Evolutionary conservation across 1,284 basidiomycete species (phyloP).

Genomic region (Takashimella tepidaria): DNA sequence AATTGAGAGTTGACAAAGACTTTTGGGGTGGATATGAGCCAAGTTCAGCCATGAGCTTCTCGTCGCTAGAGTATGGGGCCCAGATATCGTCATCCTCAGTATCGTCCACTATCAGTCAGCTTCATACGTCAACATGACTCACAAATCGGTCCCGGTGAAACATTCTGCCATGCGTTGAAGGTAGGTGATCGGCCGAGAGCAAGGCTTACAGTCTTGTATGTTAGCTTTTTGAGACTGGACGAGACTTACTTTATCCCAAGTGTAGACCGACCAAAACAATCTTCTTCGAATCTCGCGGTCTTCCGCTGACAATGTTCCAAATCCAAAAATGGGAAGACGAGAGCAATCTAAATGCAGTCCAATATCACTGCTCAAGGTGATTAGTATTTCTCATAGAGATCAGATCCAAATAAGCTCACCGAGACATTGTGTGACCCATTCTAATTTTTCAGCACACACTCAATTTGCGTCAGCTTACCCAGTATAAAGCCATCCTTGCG

Average conservation of each 20-base stretch:
- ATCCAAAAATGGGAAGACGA: slow-evolving; percentile 16
- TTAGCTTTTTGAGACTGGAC: not conserved
- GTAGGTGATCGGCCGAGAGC: slow-evolving; percentile 13
- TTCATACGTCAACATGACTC: not conserved
- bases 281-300: slow-evolving; percentile 14
- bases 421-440: slow-evolving; percentile 4
- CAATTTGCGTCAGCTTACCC: slow-evolving; percentile 12
- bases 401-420: not conserved
- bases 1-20: slow-evolving; percentile 7
- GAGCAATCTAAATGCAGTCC: slow-evolving; percentile 15
- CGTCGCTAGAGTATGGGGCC: slow-evolving; percentile 8
- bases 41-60: slow-evolving; percentile 5
- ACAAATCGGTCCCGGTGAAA: slow-evolving; percentile 14
- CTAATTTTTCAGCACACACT: too few species aligned
- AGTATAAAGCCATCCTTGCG: slow-evolving; percentile 18
- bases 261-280: slow-evolving; percentile 15
- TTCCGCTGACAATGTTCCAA: slow-evolving; percentile 11
- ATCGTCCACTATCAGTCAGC: slow-evolving; percentile 9
- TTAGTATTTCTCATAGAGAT: too few species aligned
- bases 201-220: slow-evolving; percentile 10
- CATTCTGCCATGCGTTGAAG: slow-evolving; percentile 17
- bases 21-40: slow-evolving; percentile 8
- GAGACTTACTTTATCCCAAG: slow-evolving; percentile 18
- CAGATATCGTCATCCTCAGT: slow-evolving; percentile 15
- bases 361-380: slow-evolving; percentile 14